Percentiles rank a stretch among this genome's conserved stretches.
These are phyloP conservation scores for Paramecium caudatum DNA, from an alignment of 73 alveolate genomes.

Conservation along the genomic window DNA sequence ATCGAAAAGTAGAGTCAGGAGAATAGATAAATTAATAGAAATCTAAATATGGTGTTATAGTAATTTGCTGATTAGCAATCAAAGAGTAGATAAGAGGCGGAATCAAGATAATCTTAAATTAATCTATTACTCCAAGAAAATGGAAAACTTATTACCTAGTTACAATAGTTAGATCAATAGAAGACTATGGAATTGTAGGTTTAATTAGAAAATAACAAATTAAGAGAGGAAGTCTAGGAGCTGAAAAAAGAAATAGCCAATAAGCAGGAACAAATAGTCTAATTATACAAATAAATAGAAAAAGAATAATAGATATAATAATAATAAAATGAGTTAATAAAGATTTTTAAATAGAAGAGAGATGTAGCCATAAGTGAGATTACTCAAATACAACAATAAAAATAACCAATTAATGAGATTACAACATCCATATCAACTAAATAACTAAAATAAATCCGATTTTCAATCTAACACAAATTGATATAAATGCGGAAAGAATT, in stretches of 20 bases:
- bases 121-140: not conserved
- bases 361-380: slow-evolving; percentile 59
- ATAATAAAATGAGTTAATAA: not conserved
- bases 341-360: slow-evolving; percentile 8
- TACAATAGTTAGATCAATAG: not conserved
- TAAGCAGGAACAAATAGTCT: not conserved
- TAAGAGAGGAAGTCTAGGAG: not conserved
- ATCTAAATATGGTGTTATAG: slow-evolving; percentile 16
- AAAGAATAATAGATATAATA: not conserved
- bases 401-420: not conserved
- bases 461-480: not conserved
- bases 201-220: slow-evolving; percentile 33
- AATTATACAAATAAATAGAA: not conserved
- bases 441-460: slow-evolving; percentile 37
- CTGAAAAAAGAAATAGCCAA: not conserved
- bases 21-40: slow-evolving; percentile 58
- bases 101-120: slow-evolving; percentile 18
- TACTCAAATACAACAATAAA: not conserved
- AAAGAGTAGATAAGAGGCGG: slow-evolving; percentile 39
- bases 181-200: not conserved
- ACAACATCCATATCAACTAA: not conserved
- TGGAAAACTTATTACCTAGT: not conserved
- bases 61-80: slow-evolving; percentile 54
- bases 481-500: slow-evolving; percentile 41
- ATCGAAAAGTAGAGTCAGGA: slow-evolving; percentile 12